Conservation (phyloP, 2,329 filamentous ascomycete genomes). For the Cercospora sp. region DNA sequence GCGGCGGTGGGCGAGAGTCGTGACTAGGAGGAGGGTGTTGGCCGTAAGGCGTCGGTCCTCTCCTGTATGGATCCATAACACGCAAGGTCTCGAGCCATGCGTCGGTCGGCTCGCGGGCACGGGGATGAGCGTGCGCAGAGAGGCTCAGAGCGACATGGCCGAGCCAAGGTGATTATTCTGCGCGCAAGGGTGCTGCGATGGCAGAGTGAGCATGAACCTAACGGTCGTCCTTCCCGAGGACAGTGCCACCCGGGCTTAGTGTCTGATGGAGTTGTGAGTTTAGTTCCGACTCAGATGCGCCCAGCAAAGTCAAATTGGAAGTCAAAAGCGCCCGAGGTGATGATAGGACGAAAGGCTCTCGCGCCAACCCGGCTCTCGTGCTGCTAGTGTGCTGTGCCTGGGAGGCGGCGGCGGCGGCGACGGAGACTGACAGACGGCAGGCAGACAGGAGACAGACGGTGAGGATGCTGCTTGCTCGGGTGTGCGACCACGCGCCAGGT, state of each 20-base stretch:
- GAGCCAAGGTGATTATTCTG: conserved; percentile 11
- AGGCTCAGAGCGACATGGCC: conserved; percentile 13
- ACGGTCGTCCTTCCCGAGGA: conserved; percentile 12
- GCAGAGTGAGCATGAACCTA: conserved; percentile 12
- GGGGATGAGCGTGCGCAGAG: conserved; percentile 27
- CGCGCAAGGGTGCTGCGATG: conserved; percentile 13
- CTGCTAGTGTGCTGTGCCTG: conserved; percentile 9
- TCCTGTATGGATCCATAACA: conserved; percentile 29
- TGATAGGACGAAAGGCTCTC: background rate
- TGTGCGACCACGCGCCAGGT: background rate
- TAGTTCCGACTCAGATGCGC: background rate
- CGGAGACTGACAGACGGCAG: background rate
- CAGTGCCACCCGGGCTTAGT: conserved; percentile 8
- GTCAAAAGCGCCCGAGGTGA: background rate
- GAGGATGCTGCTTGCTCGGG: background rate
- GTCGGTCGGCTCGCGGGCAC: conserved; percentile 27
- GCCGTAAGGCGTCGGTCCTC: conserved; percentile 20
- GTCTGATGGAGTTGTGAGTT: background rate
- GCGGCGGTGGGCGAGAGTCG: conserved; percentile 15
- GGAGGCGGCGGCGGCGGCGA: background rate
- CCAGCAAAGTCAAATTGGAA: background rate
- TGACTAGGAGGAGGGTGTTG: conserved; percentile 12
- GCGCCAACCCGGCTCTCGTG: conserved; percentile 4
- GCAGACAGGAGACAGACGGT: background rate
- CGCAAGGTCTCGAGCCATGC: conserved; percentile 21